These are phyloP conservation scores for Pythium coloratum DNA, from an alignment of 352 stramenopile species.

Conservation along the genomic window DNA sequence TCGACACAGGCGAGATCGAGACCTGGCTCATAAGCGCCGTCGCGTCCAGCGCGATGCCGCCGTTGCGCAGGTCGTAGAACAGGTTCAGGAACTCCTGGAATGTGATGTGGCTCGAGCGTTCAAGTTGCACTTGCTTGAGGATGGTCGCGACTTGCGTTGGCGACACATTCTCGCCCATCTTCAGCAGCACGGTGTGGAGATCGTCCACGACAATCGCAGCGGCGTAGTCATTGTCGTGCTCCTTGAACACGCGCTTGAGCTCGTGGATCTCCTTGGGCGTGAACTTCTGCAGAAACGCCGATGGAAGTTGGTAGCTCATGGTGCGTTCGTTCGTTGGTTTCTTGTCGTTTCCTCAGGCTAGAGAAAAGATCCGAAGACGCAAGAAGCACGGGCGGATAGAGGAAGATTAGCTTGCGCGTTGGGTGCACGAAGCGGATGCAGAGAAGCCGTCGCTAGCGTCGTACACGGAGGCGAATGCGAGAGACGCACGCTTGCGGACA, in stretches of 20 bases:
- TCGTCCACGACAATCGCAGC: slow-evolving; percentile 53
- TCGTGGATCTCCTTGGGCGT: slow-evolving; percentile 87
- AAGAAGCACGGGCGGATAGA: not conserved
- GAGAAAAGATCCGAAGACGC: not conserved
- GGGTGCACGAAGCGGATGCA: not conserved
- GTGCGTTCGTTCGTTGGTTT: not conserved
- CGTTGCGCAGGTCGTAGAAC: slow-evolving; percentile 71
- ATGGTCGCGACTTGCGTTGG: slow-evolving; percentile 56
- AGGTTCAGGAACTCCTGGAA: slow-evolving; percentile 86
- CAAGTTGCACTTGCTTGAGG: slow-evolving; percentile 61
- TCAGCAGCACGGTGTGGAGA: slow-evolving; percentile 61
- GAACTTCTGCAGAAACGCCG: slow-evolving; percentile 84
- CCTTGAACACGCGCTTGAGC: slow-evolving; percentile 84
- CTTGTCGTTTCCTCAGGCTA: not conserved
- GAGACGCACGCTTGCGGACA: slow-evolving; percentile 17
- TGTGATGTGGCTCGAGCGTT: slow-evolving; percentile 45
- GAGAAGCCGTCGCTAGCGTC: slow-evolving; percentile 6
- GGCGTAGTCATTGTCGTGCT: slow-evolving; percentile 74
- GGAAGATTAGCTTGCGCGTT: not conserved
- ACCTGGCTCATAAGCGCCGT: slow-evolving; percentile 44
- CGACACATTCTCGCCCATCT: slow-evolving; percentile 82
- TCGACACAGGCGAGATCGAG: slow-evolving; percentile 31
- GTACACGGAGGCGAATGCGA: not conserved
- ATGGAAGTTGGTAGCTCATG: slow-evolving; percentile 88
- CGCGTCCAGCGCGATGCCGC: slow-evolving; percentile 56